Evolutionary conservation across 352 stramenopile species (phyloP), one percentile per base, ranked within the genome.

Genomic region (Phytophthora pistaciae): DNA sequence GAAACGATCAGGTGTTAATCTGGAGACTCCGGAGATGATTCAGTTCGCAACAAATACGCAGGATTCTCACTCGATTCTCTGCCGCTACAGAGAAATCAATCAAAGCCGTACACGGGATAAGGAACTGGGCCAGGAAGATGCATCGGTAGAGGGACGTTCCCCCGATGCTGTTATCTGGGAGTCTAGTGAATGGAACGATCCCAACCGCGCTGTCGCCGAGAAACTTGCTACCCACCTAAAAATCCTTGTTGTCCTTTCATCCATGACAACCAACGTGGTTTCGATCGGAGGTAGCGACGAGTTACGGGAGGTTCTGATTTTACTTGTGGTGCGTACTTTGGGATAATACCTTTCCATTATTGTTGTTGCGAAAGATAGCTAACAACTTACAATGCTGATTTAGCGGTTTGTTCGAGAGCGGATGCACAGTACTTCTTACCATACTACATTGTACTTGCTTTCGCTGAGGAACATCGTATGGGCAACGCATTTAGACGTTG

Each of bases 401-500:
- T 23, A 75, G 68, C 54, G 27, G 27, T 70, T 67, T 70, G 31
- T 71, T 7, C 55, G 68, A 40, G 68, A 70, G 29, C 68, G 62
- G 2, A 44, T 65, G 18, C 56, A 71, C 25, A 61, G 20, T 20
- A 42, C 55, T 5, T 60, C 61, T 21, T 42, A 56, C 5, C 16
- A 70, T 36, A 61, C 46, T 31, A 62, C 31, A 8, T 23, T 75
- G 38, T 71, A 75, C 48, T 54, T 75, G 25, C 50, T 71, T 6
- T 58, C 68, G 36, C 48, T 75, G 11, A 62, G 48, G 13, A 75
- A 75, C 53, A 60, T 75, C 16, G 21, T 75, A 16, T 75, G 68
- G 68, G 68, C 68, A 40, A 65, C 56, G 23, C 68, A 61, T 9
- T 46, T 7, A 36, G 31, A 66, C 0, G 25, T 75, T 2, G n/a